Percentiles rank a stretch among this genome's conserved stretches.
These are phyloP conservation scores for Jacaranda mimosifolia DNA, from an alignment of 257 asterid species.

Conservation along the genomic window DNA sequence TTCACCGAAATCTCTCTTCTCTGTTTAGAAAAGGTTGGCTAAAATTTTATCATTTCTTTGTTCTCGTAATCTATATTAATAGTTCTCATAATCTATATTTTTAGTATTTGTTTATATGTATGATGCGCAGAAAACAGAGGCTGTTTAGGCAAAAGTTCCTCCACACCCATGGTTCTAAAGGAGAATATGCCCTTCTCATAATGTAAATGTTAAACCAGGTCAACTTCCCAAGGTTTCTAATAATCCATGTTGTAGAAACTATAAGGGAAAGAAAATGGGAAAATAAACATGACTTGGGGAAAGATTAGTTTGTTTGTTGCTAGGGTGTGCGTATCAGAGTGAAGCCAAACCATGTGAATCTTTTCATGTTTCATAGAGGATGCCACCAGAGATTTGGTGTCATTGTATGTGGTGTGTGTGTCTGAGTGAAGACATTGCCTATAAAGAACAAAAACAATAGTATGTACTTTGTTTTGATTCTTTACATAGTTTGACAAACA, in stretches of 20 bases:
- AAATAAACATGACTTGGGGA: not conserved
- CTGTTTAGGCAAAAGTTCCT: conserved; percentile 5
- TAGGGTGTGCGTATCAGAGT: conserved; percentile 13
- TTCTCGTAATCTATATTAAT: too few relatives aligned
- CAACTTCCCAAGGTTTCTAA: conserved; percentile 1
- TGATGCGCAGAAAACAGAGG: too few relatives aligned
- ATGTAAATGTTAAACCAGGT: not conserved
- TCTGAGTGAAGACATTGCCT: too few relatives aligned
- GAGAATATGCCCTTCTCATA: too few relatives aligned
- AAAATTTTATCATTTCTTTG: too few relatives aligned
- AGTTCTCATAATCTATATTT: too few relatives aligned
- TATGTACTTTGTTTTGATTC: not conserved
- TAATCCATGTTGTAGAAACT: not conserved
- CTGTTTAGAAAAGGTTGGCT: too few relatives aligned
- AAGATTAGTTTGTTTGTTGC: not conserved
- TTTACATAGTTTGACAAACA: not conserved
- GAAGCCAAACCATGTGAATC: conserved; percentile 42
- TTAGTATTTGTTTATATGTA: too few relatives aligned
- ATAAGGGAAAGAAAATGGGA: not conserved
- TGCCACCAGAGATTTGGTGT: conserved; percentile 46
- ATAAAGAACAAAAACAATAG: not conserved
- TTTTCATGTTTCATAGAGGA: conserved; percentile 33
- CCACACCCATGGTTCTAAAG: too few relatives aligned
- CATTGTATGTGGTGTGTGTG: conserved; percentile 27
- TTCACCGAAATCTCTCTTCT: too few relatives aligned